Conservation (phyloP, 2,329 filamentous ascomycete genomes). For the Neofusicoccum cordaticola region DNA sequence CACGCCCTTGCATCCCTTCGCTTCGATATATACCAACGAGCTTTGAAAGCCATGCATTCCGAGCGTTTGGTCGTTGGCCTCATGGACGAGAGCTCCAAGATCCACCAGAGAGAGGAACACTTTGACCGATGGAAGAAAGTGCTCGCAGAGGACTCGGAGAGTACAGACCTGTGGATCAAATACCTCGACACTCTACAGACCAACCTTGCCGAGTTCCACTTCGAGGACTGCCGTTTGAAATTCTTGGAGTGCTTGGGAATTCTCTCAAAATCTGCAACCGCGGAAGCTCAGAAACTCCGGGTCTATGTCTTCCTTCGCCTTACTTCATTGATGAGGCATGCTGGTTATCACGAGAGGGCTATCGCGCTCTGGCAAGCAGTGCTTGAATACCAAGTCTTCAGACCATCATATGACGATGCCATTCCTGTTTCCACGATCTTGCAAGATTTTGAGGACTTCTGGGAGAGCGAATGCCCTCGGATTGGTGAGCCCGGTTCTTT, state of each 20-base stretch:
- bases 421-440: slow-evolving; percentile 13
- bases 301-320: slow-evolving; percentile 71
- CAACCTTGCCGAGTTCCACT: slow-evolving; percentile 63
- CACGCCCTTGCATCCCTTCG: slow-evolving; percentile 75
- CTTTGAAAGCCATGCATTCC: slow-evolving; percentile 57
- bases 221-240: slow-evolving; percentile 60
- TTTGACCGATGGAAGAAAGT: slow-evolving; percentile 64
- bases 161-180: slow-evolving; percentile 67
- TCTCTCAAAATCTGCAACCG: slow-evolving; percentile 26
- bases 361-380: slow-evolving; percentile 79
- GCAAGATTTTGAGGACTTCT: slow-evolving; percentile 66
- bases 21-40: slow-evolving; percentile 74
- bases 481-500: slow-evolving; percentile 70
- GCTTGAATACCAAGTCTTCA: slow-evolving; percentile 68
- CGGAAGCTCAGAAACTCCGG: slow-evolving; percentile 39
- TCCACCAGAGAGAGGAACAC: slow-evolving; percentile 67
- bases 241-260: slow-evolving; percentile 58
- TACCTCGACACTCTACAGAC: slow-evolving; percentile 72
- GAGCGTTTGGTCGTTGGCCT: slow-evolving; percentile 62
- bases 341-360: slow-evolving; percentile 75
- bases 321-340: slow-evolving; percentile 71
- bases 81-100: slow-evolving; percentile 69
- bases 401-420: slow-evolving; percentile 38
- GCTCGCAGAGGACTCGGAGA: slow-evolving; percentile 54
- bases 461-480: slow-evolving; percentile 79